Evolutionary conservation across 495 filamentous ascomycete species (phyloP).

Genomic region (Hypoxylon subgilvum): DNA sequence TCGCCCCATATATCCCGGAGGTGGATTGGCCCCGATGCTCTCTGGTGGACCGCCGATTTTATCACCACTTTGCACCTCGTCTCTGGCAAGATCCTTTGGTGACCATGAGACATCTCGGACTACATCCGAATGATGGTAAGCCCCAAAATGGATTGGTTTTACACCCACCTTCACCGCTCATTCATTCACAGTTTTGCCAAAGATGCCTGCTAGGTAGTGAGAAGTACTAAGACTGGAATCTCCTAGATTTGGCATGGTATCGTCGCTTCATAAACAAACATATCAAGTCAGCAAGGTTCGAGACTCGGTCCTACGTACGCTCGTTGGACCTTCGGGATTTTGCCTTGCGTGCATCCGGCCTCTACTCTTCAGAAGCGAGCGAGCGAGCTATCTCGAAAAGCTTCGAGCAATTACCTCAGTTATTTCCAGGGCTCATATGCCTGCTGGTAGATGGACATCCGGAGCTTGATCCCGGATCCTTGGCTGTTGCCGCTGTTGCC

Average conservation of each 20-base stretch:
- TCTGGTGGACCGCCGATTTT: constrained; percentile 50
- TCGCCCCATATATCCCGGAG: constrained; percentile 44
- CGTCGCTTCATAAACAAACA: constrained; percentile 45
- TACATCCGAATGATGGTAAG: constrained; percentile 49
- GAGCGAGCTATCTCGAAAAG: constrained; percentile 41
- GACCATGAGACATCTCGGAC: constrained; percentile 33
- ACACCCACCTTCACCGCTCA: not conserved
- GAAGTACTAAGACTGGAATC: not conserved
- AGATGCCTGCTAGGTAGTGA: too few species aligned
- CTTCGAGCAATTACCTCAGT: constrained; percentile 34
- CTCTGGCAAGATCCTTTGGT: constrained; percentile 56
- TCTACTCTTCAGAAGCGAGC: constrained; percentile 43
- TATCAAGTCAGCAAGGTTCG: constrained; percentile 27
- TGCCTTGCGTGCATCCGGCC: constrained; percentile 34
- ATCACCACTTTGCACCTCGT: constrained; percentile 50
- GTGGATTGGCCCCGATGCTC: constrained; percentile 49
- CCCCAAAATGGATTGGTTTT: not conserved
- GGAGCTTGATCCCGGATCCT: constrained; percentile 40
- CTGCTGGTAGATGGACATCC: constrained; percentile 48
- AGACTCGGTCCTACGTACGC: constrained; percentile 42
- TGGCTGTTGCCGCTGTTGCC: constrained; percentile 25
- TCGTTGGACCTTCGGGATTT: constrained; percentile 49
- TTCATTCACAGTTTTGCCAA: not conserved
- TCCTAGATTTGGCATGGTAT: constrained; percentile 49
- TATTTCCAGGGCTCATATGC: constrained; percentile 47